These are phyloP conservation scores for Fomitiporia mediterranea DNA, from an alignment of 1,284 basidiomycete genomes.

Conservation along the genomic window DNA sequence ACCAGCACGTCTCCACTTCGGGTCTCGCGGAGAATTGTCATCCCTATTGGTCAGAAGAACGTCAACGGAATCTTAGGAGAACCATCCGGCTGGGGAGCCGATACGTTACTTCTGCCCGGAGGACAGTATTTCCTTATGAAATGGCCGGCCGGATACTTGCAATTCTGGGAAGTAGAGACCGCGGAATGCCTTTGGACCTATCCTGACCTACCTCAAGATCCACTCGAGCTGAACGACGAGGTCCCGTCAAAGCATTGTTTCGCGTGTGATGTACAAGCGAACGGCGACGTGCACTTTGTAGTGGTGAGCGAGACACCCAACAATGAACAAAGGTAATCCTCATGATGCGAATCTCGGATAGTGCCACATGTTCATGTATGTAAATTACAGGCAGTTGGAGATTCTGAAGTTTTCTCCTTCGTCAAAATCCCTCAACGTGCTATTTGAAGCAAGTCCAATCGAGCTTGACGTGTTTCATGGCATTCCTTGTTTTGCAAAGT, in stretches of 20 bases:
- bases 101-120: slow-evolving; percentile 10
- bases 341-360: no score
- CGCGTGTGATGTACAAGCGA: slow-evolving; percentile 1
- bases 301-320: slow-evolving; percentile 2
- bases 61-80: slow-evolving; percentile 1
- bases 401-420: slow-evolving; percentile 6
- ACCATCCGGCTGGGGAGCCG: slow-evolving; percentile 7
- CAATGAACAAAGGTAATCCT: not conserved
- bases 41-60: not conserved
- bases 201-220: not conserved
- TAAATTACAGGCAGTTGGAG: slow-evolving; percentile 3
- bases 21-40: not conserved
- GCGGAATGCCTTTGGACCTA: slow-evolving; percentile 8
- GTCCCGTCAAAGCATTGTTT: not conserved
- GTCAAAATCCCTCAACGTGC: not conserved
- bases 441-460: not conserved
- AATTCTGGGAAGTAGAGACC: slow-evolving; percentile 11
- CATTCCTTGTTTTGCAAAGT: not conserved
- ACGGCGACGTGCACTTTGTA: slow-evolving; percentile 5
- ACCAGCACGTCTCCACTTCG: not conserved
- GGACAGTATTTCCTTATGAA: slow-evolving; percentile 8
- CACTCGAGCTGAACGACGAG: not conserved
- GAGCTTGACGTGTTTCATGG: slow-evolving; percentile 9
- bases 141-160: slow-evolving; percentile 13
- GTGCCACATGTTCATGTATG: no score